Conservation (phyloP, 441 rosid species). For the Sinapis alba region DNA sequence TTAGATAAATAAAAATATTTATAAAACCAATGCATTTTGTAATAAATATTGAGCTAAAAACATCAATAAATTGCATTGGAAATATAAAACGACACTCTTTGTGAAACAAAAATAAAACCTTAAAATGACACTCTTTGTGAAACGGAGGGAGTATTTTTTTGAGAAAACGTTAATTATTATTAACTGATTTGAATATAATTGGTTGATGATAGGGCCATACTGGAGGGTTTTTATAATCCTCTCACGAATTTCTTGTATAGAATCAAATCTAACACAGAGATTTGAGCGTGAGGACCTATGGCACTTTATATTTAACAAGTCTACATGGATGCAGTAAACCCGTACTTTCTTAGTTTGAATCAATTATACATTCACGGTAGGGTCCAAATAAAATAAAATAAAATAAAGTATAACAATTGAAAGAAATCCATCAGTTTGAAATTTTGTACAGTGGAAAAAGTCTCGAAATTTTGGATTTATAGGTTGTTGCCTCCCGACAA, state of each 20-base stretch:
- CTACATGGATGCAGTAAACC: constrained; percentile 12
- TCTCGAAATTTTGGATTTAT: constrained; percentile 9
- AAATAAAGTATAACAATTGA: background rate
- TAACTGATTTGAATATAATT: constrained; percentile 25
- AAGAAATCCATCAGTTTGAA: constrained; percentile 16
- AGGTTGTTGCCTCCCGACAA: constrained; percentile 37
- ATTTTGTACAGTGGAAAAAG: background rate
- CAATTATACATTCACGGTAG: constrained; percentile 24
- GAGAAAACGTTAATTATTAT: background rate
- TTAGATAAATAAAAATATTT: no score
- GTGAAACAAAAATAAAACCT: no score
- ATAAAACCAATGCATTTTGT: no score
- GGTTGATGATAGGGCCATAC: constrained; percentile 29
- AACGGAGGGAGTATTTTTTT: no score
- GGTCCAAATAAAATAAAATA: constrained; percentile 2
- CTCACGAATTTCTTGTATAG: constrained; percentile 13
- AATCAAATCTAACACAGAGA: constrained; percentile 40
- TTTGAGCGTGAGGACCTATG: constrained; percentile 35
- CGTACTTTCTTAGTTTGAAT: constrained; percentile 7
- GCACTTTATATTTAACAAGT: constrained; percentile 23
- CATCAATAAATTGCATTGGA: no score
- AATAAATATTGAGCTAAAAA: no score
- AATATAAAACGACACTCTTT: no score
- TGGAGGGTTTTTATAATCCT: constrained; percentile 18
- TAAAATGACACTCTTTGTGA: no score